Conservation (phyloP, 176 grass and related monocot genomes). For the Phragmites australis region DNA sequence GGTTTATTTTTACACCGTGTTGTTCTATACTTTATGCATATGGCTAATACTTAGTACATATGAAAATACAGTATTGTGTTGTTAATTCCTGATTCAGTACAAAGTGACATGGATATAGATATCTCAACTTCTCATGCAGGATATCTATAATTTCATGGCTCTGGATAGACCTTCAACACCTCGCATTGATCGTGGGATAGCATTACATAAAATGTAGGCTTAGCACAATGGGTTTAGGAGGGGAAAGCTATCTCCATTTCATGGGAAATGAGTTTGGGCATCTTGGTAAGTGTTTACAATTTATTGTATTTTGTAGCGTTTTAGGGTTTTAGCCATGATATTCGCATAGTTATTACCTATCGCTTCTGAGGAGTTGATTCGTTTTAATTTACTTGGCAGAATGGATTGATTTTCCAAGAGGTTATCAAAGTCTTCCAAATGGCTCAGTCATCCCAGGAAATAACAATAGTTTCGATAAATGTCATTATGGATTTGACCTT, state of each 20-base stretch:
- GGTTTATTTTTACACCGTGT: background rate
- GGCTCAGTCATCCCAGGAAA: constrained; percentile 75
- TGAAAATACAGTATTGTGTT: background rate
- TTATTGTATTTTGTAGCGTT: constrained; percentile 33
- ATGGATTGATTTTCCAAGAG: constrained; percentile 98
- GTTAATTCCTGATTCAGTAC: constrained; percentile 14
- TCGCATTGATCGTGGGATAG: constrained; percentile 87
- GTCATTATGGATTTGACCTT: constrained; percentile 89
- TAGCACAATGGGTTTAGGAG: constrained; percentile 91
- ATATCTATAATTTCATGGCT: constrained; percentile 98
- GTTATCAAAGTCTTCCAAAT: constrained; percentile 66
- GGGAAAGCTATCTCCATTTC: constrained; percentile 97
- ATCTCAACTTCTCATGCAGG: constrained; percentile 51
- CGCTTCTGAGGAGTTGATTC: constrained; percentile 13
- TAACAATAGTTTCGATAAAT: constrained; percentile 90
- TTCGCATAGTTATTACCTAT: background rate
- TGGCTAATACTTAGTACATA: background rate
- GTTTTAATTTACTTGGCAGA: constrained; percentile 54
- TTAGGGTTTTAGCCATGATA: background rate
- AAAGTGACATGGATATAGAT: background rate
- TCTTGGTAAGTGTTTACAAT: constrained; percentile 86
- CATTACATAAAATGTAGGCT: constrained; percentile 99
- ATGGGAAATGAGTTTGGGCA: constrained; percentile 99
- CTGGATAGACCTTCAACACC: constrained; percentile 88
- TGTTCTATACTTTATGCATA: background rate